Evolutionary conservation across 306 rosid genomes (phyloP).

Genomic region (Amphicarpaea edgeworthii): DNA sequence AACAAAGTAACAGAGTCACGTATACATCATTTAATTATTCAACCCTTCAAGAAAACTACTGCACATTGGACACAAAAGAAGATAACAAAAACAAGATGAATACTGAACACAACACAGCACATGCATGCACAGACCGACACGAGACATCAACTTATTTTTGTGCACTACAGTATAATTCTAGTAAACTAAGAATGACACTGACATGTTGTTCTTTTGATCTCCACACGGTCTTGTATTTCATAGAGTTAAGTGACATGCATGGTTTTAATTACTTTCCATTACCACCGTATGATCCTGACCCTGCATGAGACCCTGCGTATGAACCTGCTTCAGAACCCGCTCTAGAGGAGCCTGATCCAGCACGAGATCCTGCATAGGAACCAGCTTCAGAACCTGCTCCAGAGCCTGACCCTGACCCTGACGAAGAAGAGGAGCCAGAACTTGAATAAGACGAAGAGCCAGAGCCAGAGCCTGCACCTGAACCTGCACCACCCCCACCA

Average conservation of each 20-base stretch:
- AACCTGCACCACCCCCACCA: conserved; percentile 58
- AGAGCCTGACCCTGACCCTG: conserved; percentile 55
- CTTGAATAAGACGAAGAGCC: conserved; percentile 45
- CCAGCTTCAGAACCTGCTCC: conserved; percentile 55
- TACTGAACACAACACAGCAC: not conserved
- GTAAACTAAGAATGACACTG: not conserved
- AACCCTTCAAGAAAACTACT: not conserved
- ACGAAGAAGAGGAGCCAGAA: conserved; percentile 58
- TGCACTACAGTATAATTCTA: not conserved
- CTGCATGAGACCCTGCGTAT: conserved; percentile 50
- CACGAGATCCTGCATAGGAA: conserved; percentile 46
- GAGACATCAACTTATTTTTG: not conserved
- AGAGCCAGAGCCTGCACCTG: conserved; percentile 54
- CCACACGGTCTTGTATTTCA: not conserved
- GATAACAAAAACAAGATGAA: not conserved
- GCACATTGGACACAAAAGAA: not conserved
- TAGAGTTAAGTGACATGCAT: not conserved
- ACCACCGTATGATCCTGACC: conserved; percentile 43
- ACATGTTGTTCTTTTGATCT: not conserved
- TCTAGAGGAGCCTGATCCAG: conserved; percentile 50
- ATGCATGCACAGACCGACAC: too few relatives aligned
- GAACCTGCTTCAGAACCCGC: conserved; percentile 58
- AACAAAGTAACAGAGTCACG: not conserved
- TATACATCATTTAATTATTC: not conserved
- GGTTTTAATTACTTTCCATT: conserved; percentile 15